Base-by-base conservation (phyloP, 345 rosid species). In the Rhodamnia argentea region DNA sequence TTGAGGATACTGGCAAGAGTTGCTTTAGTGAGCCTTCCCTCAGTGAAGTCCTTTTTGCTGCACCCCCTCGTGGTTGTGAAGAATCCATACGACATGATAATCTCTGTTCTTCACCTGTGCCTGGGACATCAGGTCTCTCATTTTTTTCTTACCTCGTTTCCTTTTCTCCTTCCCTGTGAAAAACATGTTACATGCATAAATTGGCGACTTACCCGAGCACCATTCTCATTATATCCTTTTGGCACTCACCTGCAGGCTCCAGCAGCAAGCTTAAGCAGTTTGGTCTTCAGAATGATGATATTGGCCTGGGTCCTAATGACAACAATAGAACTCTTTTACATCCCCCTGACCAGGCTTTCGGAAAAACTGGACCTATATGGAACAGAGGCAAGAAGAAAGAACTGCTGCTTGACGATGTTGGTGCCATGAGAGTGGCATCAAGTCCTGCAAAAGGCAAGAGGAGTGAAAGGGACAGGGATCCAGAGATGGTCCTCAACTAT, bases 391-490 rank as follows among this genome's bases (percentile, higher is more conserved):
- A 91, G 91, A 93, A 92, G 89, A 93, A 89, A 88, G 93, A 92
- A 86, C 85, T 93, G 76, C 87, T 90, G 85, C 92, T 91, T 55
- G 93, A 90, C 47, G 93, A 92, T 86, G 91, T 91, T 54, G 92
- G 93, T 51, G 88, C 89, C 83, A 87, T 84, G 16, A 92, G 89
- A 75, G 51, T 87, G 59, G 62, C 85, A 85, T 74, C 52, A 40
- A 86, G 90, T 60, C 92, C 92, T 78, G 90, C 90, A 59, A 92
- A 92, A 90, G 96, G 94, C 85, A 93, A 93, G 88, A 90, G 93
- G 90, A 91, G 93, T 44, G 94, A 93, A 86, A 90, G 93, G 84
- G 94, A 91, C 56, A 87, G 92, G 83, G 92, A 90, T 52, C 90
- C 85, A 64, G 91, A 87, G 81, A 74, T 56, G 57, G 52, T 70